Percentiles rank a stretch among this genome's conserved stretches.
These are phyloP conservation scores for Gentiana macrophylla DNA, from an alignment of 257 asterid genomes.

Conservation along the genomic window DNA sequence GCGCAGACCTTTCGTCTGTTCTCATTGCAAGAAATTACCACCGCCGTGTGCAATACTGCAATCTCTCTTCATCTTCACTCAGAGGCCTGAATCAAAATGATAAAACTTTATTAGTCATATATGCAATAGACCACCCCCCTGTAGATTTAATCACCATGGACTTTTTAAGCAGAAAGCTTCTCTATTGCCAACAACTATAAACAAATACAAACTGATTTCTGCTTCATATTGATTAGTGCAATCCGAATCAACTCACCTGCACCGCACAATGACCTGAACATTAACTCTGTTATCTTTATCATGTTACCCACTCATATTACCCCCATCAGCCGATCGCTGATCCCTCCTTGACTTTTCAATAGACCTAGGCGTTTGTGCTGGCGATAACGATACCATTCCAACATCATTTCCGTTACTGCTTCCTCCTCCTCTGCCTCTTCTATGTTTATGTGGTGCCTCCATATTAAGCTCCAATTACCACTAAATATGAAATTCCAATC, in stretches of 20 bases:
- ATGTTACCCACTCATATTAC: too few relatives aligned
- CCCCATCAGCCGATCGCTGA: slow-evolving; percentile 11
- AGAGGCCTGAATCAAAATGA: background rate
- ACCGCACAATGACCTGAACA: slow-evolving; percentile 38
- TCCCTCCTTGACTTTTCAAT: slow-evolving; percentile 28
- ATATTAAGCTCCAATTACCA: too few relatives aligned
- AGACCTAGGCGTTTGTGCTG: slow-evolving; percentile 34
- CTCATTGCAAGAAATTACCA: slow-evolving; percentile 36
- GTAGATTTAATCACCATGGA: background rate
- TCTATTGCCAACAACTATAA: background rate
- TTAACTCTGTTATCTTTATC: slow-evolving; percentile 19
- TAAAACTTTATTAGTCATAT: background rate
- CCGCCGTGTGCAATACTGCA: slow-evolving; percentile 16
- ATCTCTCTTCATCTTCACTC: slow-evolving; percentile 34
- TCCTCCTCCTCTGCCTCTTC: too few relatives aligned
- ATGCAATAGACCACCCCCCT: background rate
- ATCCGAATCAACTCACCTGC: slow-evolving; percentile 23
- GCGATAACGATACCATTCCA: too few relatives aligned
- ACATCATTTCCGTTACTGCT: too few relatives aligned
- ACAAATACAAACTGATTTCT: background rate
- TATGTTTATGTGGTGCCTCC: slow-evolving; percentile 5
- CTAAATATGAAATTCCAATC: too few relatives aligned
- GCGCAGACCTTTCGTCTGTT: slow-evolving; percentile 26
- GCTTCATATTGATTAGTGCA: too few relatives aligned
- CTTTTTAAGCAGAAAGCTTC: too few relatives aligned